Conservation (phyloP, 257 asterid genomes). For the Nicotiana attenuata region DNA sequence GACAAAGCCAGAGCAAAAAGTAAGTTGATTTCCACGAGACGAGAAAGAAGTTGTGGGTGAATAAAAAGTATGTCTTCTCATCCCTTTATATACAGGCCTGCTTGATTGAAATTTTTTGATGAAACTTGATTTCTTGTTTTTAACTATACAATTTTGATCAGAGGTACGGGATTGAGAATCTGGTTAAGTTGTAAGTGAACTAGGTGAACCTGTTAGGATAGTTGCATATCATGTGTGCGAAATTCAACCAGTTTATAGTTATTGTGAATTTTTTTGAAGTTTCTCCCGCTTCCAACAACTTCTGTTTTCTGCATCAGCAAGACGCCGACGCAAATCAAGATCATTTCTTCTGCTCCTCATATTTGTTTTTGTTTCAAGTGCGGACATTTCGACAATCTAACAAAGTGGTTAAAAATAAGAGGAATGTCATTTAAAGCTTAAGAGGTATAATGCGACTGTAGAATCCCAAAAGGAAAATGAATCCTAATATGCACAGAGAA, state of each 20-base stretch:
- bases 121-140: no score
- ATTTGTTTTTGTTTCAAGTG: slow-evolving; percentile 54
- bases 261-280: slow-evolving; percentile 88
- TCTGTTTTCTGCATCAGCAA: slow-evolving; percentile 71
- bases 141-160: no score
- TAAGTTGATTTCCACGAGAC: no score
- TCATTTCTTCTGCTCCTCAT: slow-evolving; percentile 52
- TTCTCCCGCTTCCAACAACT: slow-evolving; percentile 79
- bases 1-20: no score
- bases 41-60: no score
- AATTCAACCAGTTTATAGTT: slow-evolving; percentile 76
- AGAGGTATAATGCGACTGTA: background rate
- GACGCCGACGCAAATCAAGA: no score
- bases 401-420: slow-evolving; percentile 9
- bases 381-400: slow-evolving; percentile 69
- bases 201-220: background rate
- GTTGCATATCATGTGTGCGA: background rate
- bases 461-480: background rate
- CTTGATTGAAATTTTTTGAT: no score
- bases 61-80: no score
- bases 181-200: background rate
- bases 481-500: background rate
- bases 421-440: background rate
- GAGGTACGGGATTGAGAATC: no score
- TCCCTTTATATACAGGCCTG: no score